A percentile compares a stretch with the other conserved stretches of the same genome.
Conservation (phyloP, 139 green algal genomes). For the Chlorella sp. region DNA sequence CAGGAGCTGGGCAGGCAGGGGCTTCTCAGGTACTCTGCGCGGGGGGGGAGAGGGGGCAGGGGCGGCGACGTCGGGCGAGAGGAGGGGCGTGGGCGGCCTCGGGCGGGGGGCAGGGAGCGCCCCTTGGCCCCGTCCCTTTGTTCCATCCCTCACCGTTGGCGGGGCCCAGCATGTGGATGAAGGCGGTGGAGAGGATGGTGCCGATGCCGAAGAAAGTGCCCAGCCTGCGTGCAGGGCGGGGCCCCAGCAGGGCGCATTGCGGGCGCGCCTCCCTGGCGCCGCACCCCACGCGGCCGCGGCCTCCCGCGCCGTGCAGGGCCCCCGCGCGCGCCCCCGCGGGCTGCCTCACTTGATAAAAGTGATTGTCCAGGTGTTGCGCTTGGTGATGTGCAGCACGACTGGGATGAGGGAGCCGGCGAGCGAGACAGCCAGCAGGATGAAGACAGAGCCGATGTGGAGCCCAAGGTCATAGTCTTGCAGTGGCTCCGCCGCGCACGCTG, state of each 20-base stretch:
- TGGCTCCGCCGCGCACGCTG: not conserved
- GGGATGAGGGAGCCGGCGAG: conserved; percentile 6
- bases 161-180: conserved; percentile 31
- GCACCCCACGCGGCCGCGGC: too few relatives aligned
- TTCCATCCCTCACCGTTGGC: too few relatives aligned
- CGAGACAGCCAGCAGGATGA: conserved; percentile 29
- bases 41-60: too few relatives aligned
- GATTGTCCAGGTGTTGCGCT: not conserved
- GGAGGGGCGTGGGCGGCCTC: too few relatives aligned
- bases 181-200: conserved; percentile 35
- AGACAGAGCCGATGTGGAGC: conserved; percentile 34
- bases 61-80: too few relatives aligned
- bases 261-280: too few relatives aligned
- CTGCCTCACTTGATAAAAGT: not conserved
- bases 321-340: too few relatives aligned
- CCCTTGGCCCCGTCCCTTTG: too few relatives aligned
- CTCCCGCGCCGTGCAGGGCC: too few relatives aligned
- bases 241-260: not conserved
- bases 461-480: conserved; percentile 26
- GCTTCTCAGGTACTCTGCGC: conserved; percentile 9
- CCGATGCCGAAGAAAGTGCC: conserved; percentile 22
- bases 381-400: conserved; percentile 20
- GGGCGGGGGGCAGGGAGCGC: too few relatives aligned
- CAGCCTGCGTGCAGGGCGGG: too few relatives aligned
- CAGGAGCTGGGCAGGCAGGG: conserved; percentile 42